Percentiles rank a stretch among this genome's conserved stretches.
These are phyloP conservation scores for Hypoxylon crocopeplum DNA, from an alignment of 495 filamentous ascomycete species.

Conservation along the genomic window DNA sequence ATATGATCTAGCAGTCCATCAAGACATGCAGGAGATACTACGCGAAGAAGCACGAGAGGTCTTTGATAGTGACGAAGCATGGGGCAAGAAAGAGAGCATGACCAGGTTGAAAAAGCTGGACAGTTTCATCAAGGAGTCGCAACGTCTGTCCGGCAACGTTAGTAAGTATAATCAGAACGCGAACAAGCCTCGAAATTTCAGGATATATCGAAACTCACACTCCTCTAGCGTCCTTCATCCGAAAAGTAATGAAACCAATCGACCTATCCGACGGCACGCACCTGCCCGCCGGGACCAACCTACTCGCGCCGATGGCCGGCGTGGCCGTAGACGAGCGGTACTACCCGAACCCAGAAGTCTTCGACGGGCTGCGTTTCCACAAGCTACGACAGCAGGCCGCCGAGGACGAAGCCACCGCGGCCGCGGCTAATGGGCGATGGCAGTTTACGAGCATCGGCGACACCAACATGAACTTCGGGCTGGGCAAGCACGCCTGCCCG, in stretches of 20 bases:
- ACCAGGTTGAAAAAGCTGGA: conserved; percentile 57
- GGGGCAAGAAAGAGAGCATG: conserved; percentile 49
- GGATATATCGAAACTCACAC: conserved; percentile 2
- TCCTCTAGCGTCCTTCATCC: conserved; percentile 47
- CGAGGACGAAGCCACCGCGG: neutral
- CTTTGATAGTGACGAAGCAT: conserved; percentile 46
- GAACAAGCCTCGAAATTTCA: neutral
- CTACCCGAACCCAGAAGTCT: conserved; percentile 49
- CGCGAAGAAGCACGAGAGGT: conserved; percentile 55
- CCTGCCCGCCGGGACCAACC: conserved; percentile 47
- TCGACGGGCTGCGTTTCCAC: conserved; percentile 62
- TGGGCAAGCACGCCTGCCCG: conserved; percentile 61
- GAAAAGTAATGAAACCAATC: conserved; percentile 48
- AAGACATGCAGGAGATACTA: conserved; percentile 57
- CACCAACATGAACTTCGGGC: conserved; percentile 57
- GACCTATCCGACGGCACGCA: conserved; percentile 54
- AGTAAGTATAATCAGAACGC: conserved; percentile 38
- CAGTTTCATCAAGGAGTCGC: conserved; percentile 62
- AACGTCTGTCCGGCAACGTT: conserved; percentile 51
- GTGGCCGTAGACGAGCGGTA: conserved; percentile 42
- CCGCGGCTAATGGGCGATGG: conserved; percentile 32
- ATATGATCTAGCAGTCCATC: conserved; percentile 58
- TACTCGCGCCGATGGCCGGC: conserved; percentile 45
- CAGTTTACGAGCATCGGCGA: conserved; percentile 55
- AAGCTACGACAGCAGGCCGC: conserved; percentile 44